phyloP scores from a whole-genome alignment of 148 eudicot genomes.

The Persicaria maculosa region DNA sequence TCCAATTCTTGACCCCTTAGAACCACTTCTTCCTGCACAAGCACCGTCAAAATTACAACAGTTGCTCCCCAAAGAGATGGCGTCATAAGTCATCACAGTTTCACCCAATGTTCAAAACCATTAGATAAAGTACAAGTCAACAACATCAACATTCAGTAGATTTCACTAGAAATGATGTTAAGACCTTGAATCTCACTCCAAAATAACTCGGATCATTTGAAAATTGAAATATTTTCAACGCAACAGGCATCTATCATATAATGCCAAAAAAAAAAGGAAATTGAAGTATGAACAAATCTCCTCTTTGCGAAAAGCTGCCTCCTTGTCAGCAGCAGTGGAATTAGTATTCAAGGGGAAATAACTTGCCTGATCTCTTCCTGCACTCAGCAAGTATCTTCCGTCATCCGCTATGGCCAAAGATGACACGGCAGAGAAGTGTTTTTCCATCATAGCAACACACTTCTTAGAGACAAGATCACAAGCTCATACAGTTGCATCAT shows the following conservation, averaged over 20 bases:
- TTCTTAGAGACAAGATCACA: conserved; percentile 86
- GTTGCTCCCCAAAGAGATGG: neutral
- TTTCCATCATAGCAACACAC: conserved; percentile 62
- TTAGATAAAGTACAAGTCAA: neutral
- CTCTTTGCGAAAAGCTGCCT: conserved; percentile 90
- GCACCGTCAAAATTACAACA: conserved; percentile 10
- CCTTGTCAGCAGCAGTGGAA: conserved; percentile 76
- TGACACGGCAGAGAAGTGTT: conserved; percentile 79
- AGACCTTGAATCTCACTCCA: neutral
- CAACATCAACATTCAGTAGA: neutral
- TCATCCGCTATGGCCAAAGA: conserved; percentile 80
- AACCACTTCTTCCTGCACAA: conserved; percentile 81
- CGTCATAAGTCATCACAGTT: neutral
- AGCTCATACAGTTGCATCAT: conserved; percentile 68
- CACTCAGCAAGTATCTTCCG: conserved; percentile 66
- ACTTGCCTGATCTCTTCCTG: conserved; percentile 88
- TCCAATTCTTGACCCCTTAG: conserved; percentile 86
- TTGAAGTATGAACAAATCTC: conserved; percentile 24
- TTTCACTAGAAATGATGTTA: neutral
- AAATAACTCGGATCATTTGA: too few species aligned
- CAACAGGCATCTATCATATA: too few species aligned
- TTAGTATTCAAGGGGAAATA: neutral
- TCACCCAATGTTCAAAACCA: neutral
- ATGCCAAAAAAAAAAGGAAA: neutral
- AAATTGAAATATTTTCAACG: too few species aligned